Evolutionary conservation across 441 rosid species (phyloP), one percentile per base, ranked within the genome.

Genomic region (California macrophylla): DNA sequence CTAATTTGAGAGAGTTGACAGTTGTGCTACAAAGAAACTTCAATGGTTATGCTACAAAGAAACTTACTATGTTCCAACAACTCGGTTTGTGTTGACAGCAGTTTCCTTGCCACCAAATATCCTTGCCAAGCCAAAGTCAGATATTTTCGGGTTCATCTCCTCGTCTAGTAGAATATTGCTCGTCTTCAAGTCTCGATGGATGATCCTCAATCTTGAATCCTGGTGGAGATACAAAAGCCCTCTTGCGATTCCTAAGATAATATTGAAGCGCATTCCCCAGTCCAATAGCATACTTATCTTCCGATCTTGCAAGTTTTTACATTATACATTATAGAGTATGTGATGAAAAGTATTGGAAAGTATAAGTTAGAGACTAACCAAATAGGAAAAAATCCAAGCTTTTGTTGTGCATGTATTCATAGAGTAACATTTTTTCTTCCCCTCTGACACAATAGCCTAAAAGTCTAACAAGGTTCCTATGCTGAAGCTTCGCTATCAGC

Each of bases 201-300:
- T 84, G 66, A 89, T 84, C 69, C 87, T 79, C 71, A 85, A 61
- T 71, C 91, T 83, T 8, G 94, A 89, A 75, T 89, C 94, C 29
- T 86, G 90, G 68, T 85, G 94, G 69, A 89, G 91, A 76, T 89
- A 86, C 0, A 86, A 75, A 58, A 89, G 84, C 15, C 90, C 91
- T 23, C 94, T 72, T 21, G 84, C 86, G 10, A 86, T 81, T 68
- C 87, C 94, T 16, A 77, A 20, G 34, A 89, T 83, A 45, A 86
- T 82, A 69, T 81, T 80, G 63, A 30, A 81, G 6, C 89, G 81
- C 54, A 47, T 42, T 62, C 78, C 79, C 93, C 89, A 88, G 26
- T 80, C 75, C 72, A 88, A 62, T 4, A 36, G 1, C 56, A 26
- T 10, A 47, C 88, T 34, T 0, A 45, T 73, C 64, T 71, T 80